Evolutionary conservation across 2,329 filamentous ascomycete genomes (phyloP).

Genomic region (Fusarium pseudograminearum): DNA sequence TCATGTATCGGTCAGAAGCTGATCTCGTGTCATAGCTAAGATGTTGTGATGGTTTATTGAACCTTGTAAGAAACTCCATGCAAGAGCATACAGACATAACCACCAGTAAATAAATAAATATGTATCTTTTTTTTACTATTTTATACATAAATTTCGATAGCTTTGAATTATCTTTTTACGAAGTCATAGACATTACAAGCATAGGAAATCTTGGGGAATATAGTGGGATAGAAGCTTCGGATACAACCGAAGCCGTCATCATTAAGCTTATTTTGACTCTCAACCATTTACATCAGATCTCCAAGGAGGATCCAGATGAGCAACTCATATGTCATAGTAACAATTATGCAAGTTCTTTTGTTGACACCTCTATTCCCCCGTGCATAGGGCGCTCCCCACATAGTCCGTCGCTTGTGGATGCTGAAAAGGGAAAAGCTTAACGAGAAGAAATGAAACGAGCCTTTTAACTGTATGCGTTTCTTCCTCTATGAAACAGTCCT

Average conservation of each 20-base stretch:
- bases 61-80: not conserved
- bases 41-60: not conserved
- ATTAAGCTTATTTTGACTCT: not conserved
- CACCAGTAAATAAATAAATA: not conserved
- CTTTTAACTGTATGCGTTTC: not conserved
- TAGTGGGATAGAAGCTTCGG: accelerated
- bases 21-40: not conserved
- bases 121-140: accelerated
- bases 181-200: too few relatives aligned
- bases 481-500: not conserved
- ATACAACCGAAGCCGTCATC: not conserved
- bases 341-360: not conserved
- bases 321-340: not conserved
- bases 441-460: not conserved
- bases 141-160: not conserved
- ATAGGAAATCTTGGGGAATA: accelerated
- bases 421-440: not conserved
- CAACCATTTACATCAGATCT: accelerated
- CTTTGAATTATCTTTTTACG: too few relatives aligned
- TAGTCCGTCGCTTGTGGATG: not conserved
- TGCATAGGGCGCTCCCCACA: not conserved
- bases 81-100: not conserved
- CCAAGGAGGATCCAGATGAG: not conserved
- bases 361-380: not conserved
- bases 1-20: not conserved